Evolutionary conservation across 2,329 filamentous ascomycete species (phyloP), one percentile per base, ranked within the genome.

Genomic region (Pyrenophora tritici-repentis): DNA sequence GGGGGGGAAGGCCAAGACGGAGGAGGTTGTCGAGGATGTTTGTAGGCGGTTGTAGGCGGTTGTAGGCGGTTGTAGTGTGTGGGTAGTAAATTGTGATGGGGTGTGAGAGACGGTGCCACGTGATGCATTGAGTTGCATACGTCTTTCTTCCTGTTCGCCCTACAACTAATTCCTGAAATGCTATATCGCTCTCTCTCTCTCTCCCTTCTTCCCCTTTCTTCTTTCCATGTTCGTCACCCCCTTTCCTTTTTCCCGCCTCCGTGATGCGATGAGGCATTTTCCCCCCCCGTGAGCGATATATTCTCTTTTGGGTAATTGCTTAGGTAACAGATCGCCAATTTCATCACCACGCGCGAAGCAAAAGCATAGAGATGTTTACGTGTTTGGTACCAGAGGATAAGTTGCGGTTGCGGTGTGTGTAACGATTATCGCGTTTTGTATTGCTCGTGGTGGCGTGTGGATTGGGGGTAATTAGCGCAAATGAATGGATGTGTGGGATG

Each of bases 21-120:
- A 90, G 63, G 85, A 97, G 77, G 91, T 97, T 26, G 79, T 97
- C 39, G 82, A 89, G 67, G 93, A 97, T 76, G 88, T 97, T 42
- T 81, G 97, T 61, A 89, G 81, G 80, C 85, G 89, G 68, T 75
- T 97, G 76, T 97, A 88, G 35, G 16, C 13, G 26, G 10, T 29
- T 2, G 22, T n/a, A n/a, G n/a, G n/a, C n/a, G n/a, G n/a, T n/a
- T n/a, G n/a, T n/a, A n/a, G n/a, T n/a, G n/a, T n/a, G n/a, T n/a
- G n/a, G n/a, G n/a, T n/a, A n/a, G n/a, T n/a, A n/a, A 20, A 3
- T 20, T 20, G 1, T 20, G 3, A 20, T 20, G 2, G 18, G 18
- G n/a, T n/a, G n/a, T n/a, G n/a, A n/a, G 5, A 20, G 18, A 20
- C 18, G 5, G 18, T 5, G 18, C 18, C 3, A 20, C 18, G 5